A percentile compares a stretch with the other conserved stretches of the same genome.
Evolutionary conservation across 1,284 basidiomycete species (phyloP).

Genomic region (Microbotryum scabiosae): DNA sequence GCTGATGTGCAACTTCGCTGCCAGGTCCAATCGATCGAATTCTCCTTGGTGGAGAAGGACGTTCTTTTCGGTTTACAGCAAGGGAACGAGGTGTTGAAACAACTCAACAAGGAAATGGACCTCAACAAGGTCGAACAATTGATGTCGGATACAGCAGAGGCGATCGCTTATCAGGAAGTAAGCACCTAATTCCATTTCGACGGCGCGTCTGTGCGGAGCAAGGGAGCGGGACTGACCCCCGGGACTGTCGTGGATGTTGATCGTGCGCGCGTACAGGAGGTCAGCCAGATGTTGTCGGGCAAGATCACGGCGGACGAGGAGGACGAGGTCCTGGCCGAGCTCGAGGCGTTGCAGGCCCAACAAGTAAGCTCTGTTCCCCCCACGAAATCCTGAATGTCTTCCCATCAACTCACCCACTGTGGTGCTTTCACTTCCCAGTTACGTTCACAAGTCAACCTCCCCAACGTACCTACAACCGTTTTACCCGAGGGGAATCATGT

Average conservation of each 20-base stretch:
- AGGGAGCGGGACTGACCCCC: background rate
- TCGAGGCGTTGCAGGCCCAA: constrained; percentile 58
- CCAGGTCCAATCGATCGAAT: constrained; percentile 86
- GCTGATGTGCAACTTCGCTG: no score
- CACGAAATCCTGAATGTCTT: no score
- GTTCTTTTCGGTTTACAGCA: constrained; percentile 86
- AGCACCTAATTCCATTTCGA: no score
- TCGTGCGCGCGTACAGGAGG: constrained; percentile 55
- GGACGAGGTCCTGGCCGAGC: constrained; percentile 79
- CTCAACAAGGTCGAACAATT: constrained; percentile 86
- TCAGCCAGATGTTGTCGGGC: constrained; percentile 75
- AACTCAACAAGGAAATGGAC: constrained; percentile 89
- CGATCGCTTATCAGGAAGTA: constrained; percentile 80
- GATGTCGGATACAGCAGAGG: constrained; percentile 85
- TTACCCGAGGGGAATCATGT: constrained; percentile 1
- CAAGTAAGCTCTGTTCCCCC: no score
- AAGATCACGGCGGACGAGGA: constrained; percentile 82
- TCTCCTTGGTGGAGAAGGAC: constrained; percentile 85
- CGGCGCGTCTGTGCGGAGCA: no score
- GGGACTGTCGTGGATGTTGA: background rate
- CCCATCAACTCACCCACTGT: no score
- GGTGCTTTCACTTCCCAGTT: background rate
- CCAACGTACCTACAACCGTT: constrained; percentile 7
- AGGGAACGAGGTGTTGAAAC: constrained; percentile 83
- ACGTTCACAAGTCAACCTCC: constrained; percentile 5